These are phyloP conservation scores for Moringa oleifera DNA, from an alignment of 345 rosid species.

Conservation along the genomic window DNA sequence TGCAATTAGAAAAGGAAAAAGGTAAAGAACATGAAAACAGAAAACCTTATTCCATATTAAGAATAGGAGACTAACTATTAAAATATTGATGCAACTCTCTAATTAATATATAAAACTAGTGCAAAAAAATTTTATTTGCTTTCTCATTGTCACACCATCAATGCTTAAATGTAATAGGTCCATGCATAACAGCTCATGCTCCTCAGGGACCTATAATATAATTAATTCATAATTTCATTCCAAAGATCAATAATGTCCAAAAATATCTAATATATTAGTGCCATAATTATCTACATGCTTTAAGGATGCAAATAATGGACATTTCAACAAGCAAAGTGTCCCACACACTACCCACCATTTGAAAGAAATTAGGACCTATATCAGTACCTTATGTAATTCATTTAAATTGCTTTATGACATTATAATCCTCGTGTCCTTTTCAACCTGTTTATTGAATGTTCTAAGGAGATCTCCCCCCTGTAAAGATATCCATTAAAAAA, in stretches of 20 bases:
- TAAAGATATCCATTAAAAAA: constrained; percentile 5
- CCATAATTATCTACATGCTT: neutral
- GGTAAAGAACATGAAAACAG: too few relatives aligned
- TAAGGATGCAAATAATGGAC: neutral
- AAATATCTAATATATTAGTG: neutral
- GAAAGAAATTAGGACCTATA: neutral
- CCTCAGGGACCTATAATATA: constrained; percentile 76
- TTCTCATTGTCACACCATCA: constrained; percentile 79
- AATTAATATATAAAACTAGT: neutral
- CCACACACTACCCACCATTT: neutral
- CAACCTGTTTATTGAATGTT: constrained; percentile 82
- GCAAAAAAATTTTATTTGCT: constrained; percentile 11
- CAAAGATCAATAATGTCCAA: neutral
- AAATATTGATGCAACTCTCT: neutral
- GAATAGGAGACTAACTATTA: neutral
- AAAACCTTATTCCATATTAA: too few relatives aligned
- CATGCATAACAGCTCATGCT: constrained; percentile 75
- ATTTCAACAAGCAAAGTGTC: neutral
- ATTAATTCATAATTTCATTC: constrained; percentile 10
- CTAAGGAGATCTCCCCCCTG: constrained; percentile 76
- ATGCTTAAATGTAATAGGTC: constrained; percentile 69
- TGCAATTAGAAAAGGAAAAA: too few relatives aligned
- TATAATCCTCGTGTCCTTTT: constrained; percentile 81
- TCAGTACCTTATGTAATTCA: constrained; percentile 73
- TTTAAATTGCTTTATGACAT: constrained; percentile 74